Conservation (phyloP, 2,329 filamentous ascomycete species). For the Ascochyta clinopodiicola region DNA sequence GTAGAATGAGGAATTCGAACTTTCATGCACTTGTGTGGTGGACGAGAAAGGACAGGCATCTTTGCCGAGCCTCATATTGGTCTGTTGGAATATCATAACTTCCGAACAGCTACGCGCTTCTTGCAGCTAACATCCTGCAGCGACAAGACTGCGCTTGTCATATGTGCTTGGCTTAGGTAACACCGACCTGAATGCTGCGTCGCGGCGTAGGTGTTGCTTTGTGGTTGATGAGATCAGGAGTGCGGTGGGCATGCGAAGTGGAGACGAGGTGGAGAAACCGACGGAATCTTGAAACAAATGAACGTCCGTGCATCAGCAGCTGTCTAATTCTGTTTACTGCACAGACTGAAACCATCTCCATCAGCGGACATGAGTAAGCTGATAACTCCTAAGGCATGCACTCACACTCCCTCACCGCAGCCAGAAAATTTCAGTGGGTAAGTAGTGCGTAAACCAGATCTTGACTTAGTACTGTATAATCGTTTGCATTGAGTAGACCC, state of each 20-base stretch:
- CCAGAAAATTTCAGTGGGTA: no score
- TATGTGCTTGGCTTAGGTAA: conserved; percentile 10
- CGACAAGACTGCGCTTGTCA: neutral
- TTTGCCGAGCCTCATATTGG: neutral
- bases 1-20: no score
- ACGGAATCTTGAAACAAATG: conserved; percentile 5
- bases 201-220: neutral
- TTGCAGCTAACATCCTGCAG: neutral
- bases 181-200: neutral
- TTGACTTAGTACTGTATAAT: no score
- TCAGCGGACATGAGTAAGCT: no score
- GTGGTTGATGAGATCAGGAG: conserved; percentile 5
- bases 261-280: conserved; percentile 9
- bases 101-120: neutral
- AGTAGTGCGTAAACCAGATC: no score
- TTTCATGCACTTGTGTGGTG: no score
- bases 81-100: no score
- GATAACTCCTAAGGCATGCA: no score
- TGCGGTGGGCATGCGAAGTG: conserved; percentile 6
- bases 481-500: no score
- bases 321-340: no score
- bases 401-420: no score
- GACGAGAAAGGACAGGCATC: neutral
- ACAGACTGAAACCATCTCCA: no score
- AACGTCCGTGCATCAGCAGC: neutral